Percentiles rank a stretch among this genome's conserved stretches.
These are phyloP conservation scores for Lathyrus tuberosus DNA, from an alignment of 306 rosid species.

Conservation along the genomic window DNA sequence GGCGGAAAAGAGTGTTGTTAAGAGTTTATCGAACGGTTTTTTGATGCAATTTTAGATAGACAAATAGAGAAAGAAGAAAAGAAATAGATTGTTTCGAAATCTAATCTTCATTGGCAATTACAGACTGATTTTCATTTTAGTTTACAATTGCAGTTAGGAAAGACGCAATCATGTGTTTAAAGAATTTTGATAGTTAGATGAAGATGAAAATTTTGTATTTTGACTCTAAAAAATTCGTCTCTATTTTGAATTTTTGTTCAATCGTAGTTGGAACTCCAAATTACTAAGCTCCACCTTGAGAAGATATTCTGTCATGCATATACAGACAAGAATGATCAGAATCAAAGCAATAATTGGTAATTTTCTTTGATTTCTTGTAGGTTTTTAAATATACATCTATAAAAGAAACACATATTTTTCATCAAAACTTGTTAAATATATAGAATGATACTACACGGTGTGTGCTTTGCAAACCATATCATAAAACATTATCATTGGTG, in stretches of 20 bases:
- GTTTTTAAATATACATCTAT: too few species aligned
- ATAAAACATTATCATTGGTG: too few species aligned
- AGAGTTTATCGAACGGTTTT: conserved; percentile 71
- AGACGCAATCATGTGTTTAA: not conserved
- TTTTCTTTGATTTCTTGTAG: too few species aligned
- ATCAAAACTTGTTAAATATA: too few species aligned
- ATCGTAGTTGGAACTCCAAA: not conserved
- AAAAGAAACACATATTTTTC: too few species aligned
- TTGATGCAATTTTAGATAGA: conserved; percentile 58
- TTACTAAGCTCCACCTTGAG: too few species aligned
- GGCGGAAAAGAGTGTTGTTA: conserved; percentile 78
- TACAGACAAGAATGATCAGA: too few species aligned
- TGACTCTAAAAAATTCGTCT: not conserved
- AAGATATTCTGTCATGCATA: too few species aligned
- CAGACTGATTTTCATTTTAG: conserved; percentile 79
- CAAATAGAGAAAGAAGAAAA: conserved; percentile 60
- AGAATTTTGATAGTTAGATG: not conserved
- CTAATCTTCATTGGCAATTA: conserved; percentile 53
- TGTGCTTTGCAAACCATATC: too few species aligned
- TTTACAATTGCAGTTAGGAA: not conserved
- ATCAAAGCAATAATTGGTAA: too few species aligned
- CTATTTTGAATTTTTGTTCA: not conserved
- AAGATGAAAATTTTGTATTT: not conserved
- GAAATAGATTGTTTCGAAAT: conserved; percentile 35
- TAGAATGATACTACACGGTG: too few species aligned